Evolutionary conservation across 108 stramenopile species (phyloP), one percentile per base, ranked within the genome.

Genomic region (Skeletonema grethae): DNA sequence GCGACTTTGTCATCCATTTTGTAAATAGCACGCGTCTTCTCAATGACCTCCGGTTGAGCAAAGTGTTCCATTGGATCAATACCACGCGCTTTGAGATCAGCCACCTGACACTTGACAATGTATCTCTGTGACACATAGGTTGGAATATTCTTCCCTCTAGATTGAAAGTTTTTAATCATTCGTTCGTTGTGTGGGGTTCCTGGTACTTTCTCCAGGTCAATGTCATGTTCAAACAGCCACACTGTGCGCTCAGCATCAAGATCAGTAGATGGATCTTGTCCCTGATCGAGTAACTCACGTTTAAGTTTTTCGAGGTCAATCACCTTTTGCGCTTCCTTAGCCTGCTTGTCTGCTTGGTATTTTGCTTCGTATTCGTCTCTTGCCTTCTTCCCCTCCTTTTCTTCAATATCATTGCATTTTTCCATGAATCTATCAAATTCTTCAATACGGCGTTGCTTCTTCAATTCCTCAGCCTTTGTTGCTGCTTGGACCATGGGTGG

Each of bases 61-160:
- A 93, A 90, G 79, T 89, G 86, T 25, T 76, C 75, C 43, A 93
- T 59, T 24, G 88, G 88, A 67, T 93, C 92, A 7, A 83, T 75
- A 13, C 83, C 92, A 22, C 85, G 86, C 29, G 85, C 82, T 35
- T 85, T 86, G 56, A 89, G 58, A 65, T 93, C 92, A 32, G 87
- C 73, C 6, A 89, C 92, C 75, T 89, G 90, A 68, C 75, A 74
- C 56, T 75, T 76, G 45, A 93, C 82, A 65, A 92, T 87, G 72
- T 82, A 82, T 43, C 91, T 75, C 57, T 92, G 79, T 15, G 77
- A 66, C 32, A 29, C 58, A 29, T 24, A 38, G 8, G 22, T 67
- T 2, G 63, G 61, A 4, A 39, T 53, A 20, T 74, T 71, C 60
- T 76, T 80, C 15, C 80, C 80, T 10, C 75, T 69, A 43, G 55